Base-by-base conservation (phyloP, 169 alveolate species). In the Babesia gibsoni region DNA sequence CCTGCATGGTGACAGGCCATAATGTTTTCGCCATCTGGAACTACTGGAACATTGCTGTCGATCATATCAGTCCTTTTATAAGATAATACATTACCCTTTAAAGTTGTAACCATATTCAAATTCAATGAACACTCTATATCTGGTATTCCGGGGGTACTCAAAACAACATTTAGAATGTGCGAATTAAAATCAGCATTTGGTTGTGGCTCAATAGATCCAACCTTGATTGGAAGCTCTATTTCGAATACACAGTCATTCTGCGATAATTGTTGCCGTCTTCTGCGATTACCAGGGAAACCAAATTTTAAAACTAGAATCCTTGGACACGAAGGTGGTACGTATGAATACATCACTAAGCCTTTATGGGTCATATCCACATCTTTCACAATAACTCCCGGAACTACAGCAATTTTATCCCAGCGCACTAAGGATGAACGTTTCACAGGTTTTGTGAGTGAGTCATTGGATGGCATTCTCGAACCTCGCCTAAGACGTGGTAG, bases 181-280 rank as follows among this genome's bases (percentile, higher is more conserved):
- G 65, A 27, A 4, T 37, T 4, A 41, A 29, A 67, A 27, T 77
- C 59, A 3, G 67, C 7, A 49, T 77, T 77, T 3, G 54, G 14
- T 6, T 33, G 66, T 20, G 85, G 85, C 39, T 65, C 75, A 25
- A 77, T 66, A 18, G 43, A 33, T 1, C 85, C 85, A 45, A 77
- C 85, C 50, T 16, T 37, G 1, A 66, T n/a, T 25, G 85, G 83
- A 10, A 52, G 52, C 0, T 27, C 35, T 25, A 67, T 32, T 35
- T 36, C 33, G 42, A 23, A 37, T 0, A 37, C n/a, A 18, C 56
- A n/a, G 22, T 41, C 57, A 10, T 39, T 33, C 36, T 61, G 18
- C 30, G 30, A 7, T 3, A 32, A 3, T 16, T 48, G 18, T 41
- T 39, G 10, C 27, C 52, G 20, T 20, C 63, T 66, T 45, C 32